Evolutionary conservation across 2,329 filamentous ascomycete genomes (phyloP).

Genomic region (Aspergillus costaricaensis): DNA sequence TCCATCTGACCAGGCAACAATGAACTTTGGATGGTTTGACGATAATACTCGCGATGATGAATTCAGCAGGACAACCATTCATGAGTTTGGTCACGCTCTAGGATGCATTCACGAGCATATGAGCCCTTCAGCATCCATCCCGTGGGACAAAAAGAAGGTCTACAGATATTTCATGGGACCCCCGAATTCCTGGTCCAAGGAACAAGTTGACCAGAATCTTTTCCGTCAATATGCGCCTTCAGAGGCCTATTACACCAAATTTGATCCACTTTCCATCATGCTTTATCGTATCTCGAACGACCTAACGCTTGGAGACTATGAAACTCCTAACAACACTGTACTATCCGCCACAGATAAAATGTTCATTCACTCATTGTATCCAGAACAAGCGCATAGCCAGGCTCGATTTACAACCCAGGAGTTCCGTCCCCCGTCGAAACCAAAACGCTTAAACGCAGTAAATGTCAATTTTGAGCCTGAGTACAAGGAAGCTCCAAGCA

Average conservation of each 20-base stretch:
- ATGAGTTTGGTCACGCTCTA: neutral
- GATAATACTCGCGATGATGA: neutral
- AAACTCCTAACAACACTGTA: neutral
- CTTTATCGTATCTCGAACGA: neutral
- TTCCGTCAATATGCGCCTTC: neutral
- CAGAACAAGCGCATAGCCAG: neutral
- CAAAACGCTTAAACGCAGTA: no score
- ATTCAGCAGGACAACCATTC: neutral
- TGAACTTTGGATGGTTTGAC: neutral
- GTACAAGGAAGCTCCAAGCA: no score
- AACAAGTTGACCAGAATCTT: neutral
- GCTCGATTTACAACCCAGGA: neutral
- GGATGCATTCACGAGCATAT: neutral
- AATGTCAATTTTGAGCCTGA: no score
- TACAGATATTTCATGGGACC: neutral
- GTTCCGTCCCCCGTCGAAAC: neutral
- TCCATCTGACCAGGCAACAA: neutral
- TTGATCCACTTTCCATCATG: neutral
- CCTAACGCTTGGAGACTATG: neutral
- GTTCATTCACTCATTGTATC: neutral
- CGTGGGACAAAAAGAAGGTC: neutral
- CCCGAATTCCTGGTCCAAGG: neutral
- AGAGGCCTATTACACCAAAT: neutral
- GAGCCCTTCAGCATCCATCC: neutral
- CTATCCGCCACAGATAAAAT: neutral